These are phyloP conservation scores for Termitomyces sp. DNA, from an alignment of 1,284 basidiomycete genomes.

Conservation along the genomic window DNA sequence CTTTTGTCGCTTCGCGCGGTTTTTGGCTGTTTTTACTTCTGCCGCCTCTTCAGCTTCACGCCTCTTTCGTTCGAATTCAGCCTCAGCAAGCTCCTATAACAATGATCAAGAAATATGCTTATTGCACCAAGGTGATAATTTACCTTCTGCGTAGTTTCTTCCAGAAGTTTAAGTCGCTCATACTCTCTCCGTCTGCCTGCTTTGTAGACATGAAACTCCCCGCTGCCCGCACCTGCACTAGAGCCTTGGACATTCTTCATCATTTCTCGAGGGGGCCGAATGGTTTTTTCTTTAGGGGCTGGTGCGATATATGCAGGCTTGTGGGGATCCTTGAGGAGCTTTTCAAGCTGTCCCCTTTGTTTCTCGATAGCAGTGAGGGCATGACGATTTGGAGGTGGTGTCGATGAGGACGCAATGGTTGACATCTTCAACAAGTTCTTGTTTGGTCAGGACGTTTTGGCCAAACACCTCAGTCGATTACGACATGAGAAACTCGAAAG, in stretches of 20 bases:
- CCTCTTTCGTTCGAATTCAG: constrained; percentile 66
- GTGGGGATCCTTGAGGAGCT: constrained; percentile 80
- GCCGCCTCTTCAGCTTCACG: constrained; percentile 59
- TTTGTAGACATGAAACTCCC: constrained; percentile 99
- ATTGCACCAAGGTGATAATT: background rate
- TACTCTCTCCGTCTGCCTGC: constrained; percentile 91
- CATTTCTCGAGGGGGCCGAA: constrained; percentile 84
- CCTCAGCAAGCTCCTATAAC: constrained; percentile 55
- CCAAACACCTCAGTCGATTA: background rate
- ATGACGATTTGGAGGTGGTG: constrained; percentile 46
- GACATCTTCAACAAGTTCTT: background rate
- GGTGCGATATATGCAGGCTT: constrained; percentile 76
- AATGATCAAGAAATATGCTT: constrained; percentile 9
- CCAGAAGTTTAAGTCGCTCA: constrained; percentile 88
- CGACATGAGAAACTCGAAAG: too few species aligned
- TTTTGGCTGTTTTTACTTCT: constrained; percentile 88
- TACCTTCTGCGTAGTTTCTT: constrained; percentile 78
- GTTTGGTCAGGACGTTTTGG: background rate
- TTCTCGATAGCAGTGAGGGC: constrained; percentile 66
- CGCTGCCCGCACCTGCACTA: constrained; percentile 88
- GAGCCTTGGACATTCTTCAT: constrained; percentile 98
- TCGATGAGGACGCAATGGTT: constrained; percentile 17
- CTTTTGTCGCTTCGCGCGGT: constrained; percentile 86
- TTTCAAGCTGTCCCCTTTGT: constrained; percentile 76
- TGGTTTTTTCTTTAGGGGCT: constrained; percentile 71